Conservation (phyloP, 164 flowering plant species). For the Aristolochia californica region DNA sequence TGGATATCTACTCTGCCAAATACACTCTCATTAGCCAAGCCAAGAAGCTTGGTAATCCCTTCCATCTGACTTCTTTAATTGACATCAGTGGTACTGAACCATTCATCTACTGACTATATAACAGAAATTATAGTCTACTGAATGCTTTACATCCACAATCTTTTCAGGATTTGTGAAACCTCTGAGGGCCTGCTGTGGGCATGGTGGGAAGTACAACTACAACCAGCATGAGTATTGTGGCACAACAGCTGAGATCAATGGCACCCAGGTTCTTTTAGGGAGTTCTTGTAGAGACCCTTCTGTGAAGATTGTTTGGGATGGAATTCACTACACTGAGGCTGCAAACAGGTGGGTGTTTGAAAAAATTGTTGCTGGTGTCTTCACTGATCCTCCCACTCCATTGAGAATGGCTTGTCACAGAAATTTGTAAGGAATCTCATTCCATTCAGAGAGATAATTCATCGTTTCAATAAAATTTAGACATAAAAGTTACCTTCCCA, state of each 20-base stretch:
- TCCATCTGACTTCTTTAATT: background rate
- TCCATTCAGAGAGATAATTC: too few relatives aligned
- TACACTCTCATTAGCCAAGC: constrained; percentile 37
- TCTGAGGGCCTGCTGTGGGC: constrained; percentile 60
- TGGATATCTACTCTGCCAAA: constrained; percentile 42
- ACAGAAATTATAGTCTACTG: background rate
- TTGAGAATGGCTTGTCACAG: constrained; percentile 32
- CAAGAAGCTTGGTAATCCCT: constrained; percentile 25
- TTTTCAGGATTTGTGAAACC: constrained; percentile 53
- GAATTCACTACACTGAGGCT: constrained; percentile 74
- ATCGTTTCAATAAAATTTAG: too few relatives aligned
- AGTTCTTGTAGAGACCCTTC: constrained; percentile 51
- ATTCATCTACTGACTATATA: too few relatives aligned
- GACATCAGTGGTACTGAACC: background rate
- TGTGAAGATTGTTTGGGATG: constrained; percentile 58
- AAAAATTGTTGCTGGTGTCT: constrained; percentile 39
- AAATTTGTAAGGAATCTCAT: background rate
- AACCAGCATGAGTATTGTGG: constrained; percentile 52
- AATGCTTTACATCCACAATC: too few relatives aligned
- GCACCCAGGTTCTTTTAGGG: constrained; percentile 35
- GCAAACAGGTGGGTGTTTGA: constrained; percentile 59
- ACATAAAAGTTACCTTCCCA: too few relatives aligned
- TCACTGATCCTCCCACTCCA: constrained; percentile 50
- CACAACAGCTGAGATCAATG: constrained; percentile 23
- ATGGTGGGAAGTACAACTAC: constrained; percentile 72